These are phyloP conservation scores for Aspergillus uvarum DNA, from an alignment of 2,329 filamentous ascomycete genomes.

Conservation along the genomic window DNA sequence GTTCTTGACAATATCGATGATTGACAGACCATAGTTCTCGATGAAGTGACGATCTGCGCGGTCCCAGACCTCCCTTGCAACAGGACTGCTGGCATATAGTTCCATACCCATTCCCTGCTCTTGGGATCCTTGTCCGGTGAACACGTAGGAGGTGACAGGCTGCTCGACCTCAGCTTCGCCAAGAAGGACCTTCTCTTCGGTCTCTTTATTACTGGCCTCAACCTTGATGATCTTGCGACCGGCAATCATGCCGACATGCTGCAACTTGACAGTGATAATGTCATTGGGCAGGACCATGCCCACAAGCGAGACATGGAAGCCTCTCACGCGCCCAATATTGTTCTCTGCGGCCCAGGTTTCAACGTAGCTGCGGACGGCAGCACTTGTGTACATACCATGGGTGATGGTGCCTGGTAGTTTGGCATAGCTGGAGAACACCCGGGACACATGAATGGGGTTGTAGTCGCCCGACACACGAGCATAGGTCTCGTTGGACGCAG, in stretches of 20 bases:
- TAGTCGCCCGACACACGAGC: slow-evolving; percentile 96
- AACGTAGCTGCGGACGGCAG: slow-evolving; percentile 89
- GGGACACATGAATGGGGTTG: slow-evolving; percentile 98
- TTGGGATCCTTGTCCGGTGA: slow-evolving; percentile 96
- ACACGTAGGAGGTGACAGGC: slow-evolving; percentile 93
- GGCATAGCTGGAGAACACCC: slow-evolving; percentile 93
- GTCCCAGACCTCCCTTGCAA: slow-evolving; percentile 97
- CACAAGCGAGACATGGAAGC: slow-evolving; percentile 95
- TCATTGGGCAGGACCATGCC: slow-evolving; percentile 99
- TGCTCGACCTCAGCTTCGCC: slow-evolving; percentile 98
- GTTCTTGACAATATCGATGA: slow-evolving; percentile 98
- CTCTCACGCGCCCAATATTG: slow-evolving; percentile 93
- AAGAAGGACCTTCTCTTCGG: slow-evolving; percentile 91
- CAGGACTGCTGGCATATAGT: slow-evolving; percentile 86
- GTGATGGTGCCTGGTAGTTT: slow-evolving; percentile 96
- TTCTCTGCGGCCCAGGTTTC: slow-evolving; percentile 99
- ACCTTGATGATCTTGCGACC: slow-evolving; percentile 99
- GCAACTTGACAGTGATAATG: slow-evolving; percentile 87
- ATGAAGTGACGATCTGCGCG: slow-evolving; percentile 96
- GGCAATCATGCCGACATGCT: slow-evolving; percentile 96
- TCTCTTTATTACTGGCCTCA: slow-evolving; percentile 91
- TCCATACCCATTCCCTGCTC: slow-evolving; percentile 99
- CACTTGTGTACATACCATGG: slow-evolving; percentile 99
- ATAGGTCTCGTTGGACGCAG: slow-evolving; percentile 96
- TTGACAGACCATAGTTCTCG: slow-evolving; percentile 98